Evolutionary conservation across 768 basidiomycete genomes (phyloP).

Genomic region (Kwoniella sp.): DNA sequence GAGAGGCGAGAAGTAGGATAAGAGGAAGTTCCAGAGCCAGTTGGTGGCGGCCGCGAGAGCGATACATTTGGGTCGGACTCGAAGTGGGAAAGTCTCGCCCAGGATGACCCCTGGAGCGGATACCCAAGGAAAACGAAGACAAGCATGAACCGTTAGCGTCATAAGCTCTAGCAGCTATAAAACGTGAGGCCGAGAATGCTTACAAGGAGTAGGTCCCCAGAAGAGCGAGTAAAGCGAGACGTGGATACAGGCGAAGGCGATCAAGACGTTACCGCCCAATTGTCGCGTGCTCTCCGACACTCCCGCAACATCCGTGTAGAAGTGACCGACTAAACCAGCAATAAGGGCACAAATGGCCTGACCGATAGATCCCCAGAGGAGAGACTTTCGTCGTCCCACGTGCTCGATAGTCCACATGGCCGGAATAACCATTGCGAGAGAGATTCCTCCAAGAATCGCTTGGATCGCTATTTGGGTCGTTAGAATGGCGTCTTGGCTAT

Average conservation of each 20-base stretch:
- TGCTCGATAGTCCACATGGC: conserved; percentile 72
- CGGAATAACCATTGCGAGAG: conserved; percentile 71
- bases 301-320: conserved; percentile 10
- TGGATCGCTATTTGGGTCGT: conserved; percentile 45
- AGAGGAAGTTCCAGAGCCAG: conserved; percentile 56
- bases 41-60: conserved; percentile 66
- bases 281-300: neutral
- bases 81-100: conserved; percentile 78
- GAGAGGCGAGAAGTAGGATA: conserved; percentile 28
- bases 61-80: conserved; percentile 75
- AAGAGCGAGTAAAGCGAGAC: conserved; percentile 16
- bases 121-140: conserved; percentile 34
- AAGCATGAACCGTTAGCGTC: neutral
- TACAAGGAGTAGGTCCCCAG: conserved; percentile 29
- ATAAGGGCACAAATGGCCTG: conserved; percentile 21
- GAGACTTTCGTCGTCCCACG: conserved; percentile 69
- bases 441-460: conserved; percentile 70
- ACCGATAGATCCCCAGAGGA: conserved; percentile 6
- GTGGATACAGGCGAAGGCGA: conserved; percentile 15
- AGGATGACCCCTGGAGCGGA: conserved; percentile 59
- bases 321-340: conserved; percentile 16
- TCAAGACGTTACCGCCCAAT: conserved; percentile 13
- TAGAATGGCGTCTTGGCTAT: conserved; percentile 62
- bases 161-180: neutral
- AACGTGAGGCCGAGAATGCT: conserved; percentile 18